Evolutionary conservation across 2,329 filamentous ascomycete genomes (phyloP), one percentile per base, ranked within the genome.

Genomic region (Allantophomopsis cytisporea): DNA sequence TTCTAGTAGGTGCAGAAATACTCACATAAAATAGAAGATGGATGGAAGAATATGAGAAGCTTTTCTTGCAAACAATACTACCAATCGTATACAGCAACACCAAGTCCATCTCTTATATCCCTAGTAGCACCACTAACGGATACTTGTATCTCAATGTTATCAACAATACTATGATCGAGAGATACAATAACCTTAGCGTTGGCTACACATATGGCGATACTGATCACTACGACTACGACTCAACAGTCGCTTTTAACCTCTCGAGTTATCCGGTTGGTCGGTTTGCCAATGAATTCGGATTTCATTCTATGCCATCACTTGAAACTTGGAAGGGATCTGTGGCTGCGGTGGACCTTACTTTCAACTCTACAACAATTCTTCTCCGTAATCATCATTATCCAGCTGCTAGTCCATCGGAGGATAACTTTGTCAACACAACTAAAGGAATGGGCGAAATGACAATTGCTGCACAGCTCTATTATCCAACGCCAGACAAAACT

Each of bases 281-380:
- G 7, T 79, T 79, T 47, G 68, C 70, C 2, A 75, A 76, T 45
- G 74, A 80, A 52, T 80, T 79, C 43, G 75, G 75, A 17, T 78
- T 68, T 50, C 72, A 76, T 48, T 71, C 66, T 40, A 76, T 79
- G 73, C 74, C 74, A 0, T 71, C 66, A 38, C 49, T 78, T 0
- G 67, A 75, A 42, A 68, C 63, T 2, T 78, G 73, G 73, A 60
- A 62, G 33, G 64, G 72, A 47, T 72, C 66, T 2, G 51, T 78
- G 1, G 55, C 63, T 1, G 57, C 63, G 2, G 51, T 61, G 5
- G 68, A 77, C 31, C 58, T 79, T 0, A 49, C 62, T 42, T 76
- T 78, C 61, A 76, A 79, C 50, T 73, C 66, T 38, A 66, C 63
- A 2, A 64, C 63, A 0, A 61, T 79, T 35, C 54, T 69, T 40